Base-by-base conservation (phyloP, 306 rosid species). In the Vigna reflexopilosa region DNA sequence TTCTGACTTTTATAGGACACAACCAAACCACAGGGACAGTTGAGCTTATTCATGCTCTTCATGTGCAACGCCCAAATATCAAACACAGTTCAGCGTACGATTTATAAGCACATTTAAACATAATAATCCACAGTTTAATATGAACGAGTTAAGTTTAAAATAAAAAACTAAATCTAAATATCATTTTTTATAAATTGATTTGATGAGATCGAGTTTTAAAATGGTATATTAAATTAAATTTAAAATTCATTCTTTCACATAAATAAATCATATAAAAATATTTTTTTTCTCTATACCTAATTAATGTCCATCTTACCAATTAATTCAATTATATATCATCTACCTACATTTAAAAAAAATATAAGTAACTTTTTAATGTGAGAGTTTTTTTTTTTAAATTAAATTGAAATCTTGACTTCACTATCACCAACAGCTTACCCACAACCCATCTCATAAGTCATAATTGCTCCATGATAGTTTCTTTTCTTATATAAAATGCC, bases 401-500 rank as follows among this genome's bases (percentile, higher is more conserved):
- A 6, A 45, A 11, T 6, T 32, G 52, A 30, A 28, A 16, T 0
- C 20, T 34, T 20, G 5, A 55, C 59, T 72, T 81, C 64, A 81
- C 74, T 38, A 22, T 50, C 72, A 61, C 13, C 61, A 49, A 42
- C 83, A 20, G 49, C 81, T 70, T 70, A 57, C 16, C 20, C 70
- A 57, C 34, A 79, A 17, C 36, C 81, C 65, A 66, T 28, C 22
- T 40, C 67, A 42, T 48, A 22, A 74, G 50, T 30, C 74, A 48
- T 63, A 42, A 78, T 47, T 74, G 78, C 77, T 72, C 72, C 52
- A 58, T 71, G 20, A 50, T 68, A 9, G 12, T 17, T 34, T 55
- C 63, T 22, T 52, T 42, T 14, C 14, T 17, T 76, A 79, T 80
- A 72, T 72, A 59, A 73, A 77, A 22, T 71, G 63, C 16, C 20